These are phyloP conservation scores for Hypoxylon sp. DNA, from an alignment of 2,329 filamentous ascomycete species.

Conservation along the genomic window DNA sequence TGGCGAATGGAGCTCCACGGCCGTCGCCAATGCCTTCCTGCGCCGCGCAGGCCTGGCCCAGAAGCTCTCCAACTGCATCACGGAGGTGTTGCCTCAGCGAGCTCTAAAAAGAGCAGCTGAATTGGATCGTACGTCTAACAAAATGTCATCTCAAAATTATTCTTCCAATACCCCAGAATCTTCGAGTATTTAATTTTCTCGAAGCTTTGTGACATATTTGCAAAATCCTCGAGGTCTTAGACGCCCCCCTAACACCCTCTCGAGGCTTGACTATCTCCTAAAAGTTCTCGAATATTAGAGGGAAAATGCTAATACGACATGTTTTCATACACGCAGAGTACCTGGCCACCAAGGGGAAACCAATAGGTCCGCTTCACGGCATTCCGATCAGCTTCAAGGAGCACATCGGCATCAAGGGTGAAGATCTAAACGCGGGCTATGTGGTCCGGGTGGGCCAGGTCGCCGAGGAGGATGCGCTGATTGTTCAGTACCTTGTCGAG, in stretches of 20 bases:
- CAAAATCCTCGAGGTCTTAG: no score
- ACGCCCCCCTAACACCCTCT: no score
- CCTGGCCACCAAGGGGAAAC: slow-evolving; percentile 35
- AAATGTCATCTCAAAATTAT: no score
- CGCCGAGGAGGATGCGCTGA: slow-evolving; percentile 58
- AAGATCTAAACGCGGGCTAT: slow-evolving; percentile 62
- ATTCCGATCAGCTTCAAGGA: slow-evolving; percentile 63
- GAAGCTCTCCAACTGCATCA: slow-evolving; percentile 53
- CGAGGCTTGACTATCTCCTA: no score
- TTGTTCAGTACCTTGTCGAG: slow-evolving; percentile 59
- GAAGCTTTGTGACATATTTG: no score
- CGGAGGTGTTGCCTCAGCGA: slow-evolving; percentile 43
- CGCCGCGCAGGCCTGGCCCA: slow-evolving; percentile 66
- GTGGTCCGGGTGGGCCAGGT: slow-evolving; percentile 60
- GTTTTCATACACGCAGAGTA: no score
- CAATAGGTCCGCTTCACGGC: slow-evolving; percentile 47
- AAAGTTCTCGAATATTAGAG: no score
- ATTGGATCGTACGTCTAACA: no score
- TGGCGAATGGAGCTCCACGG: slow-evolving; percentile 56
- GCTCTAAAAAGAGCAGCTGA: slow-evolving; percentile 44
- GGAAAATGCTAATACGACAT: no score
- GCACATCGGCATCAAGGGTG: slow-evolving; percentile 61
- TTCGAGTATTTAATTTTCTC: no score
- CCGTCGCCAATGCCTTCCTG: slow-evolving; percentile 65
- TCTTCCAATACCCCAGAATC: no score